Evolutionary conservation across 148 eudicot species (phyloP), one percentile per base, ranked within the genome.

Genomic region (Arbutus unedo): DNA sequence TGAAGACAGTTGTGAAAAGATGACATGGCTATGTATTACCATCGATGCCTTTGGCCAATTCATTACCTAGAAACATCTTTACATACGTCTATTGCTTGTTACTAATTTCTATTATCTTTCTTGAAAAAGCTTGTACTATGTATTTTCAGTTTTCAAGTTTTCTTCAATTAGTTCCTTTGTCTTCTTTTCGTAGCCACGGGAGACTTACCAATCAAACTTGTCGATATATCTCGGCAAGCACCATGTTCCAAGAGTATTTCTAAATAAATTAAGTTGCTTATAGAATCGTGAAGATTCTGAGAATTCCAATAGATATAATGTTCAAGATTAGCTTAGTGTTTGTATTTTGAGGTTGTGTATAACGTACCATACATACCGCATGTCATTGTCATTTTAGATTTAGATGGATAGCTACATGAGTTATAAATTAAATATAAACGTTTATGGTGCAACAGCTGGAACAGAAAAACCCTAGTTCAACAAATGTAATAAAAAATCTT

Each of bases 251-350:
- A 95, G 84, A 89, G 91, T 85, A n/a, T 88, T 95, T 71, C 14
- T 87, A 14, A 97, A 95, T 86, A 95, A 90, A 95, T 86, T 93
- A 90, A 86, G 67, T 95, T 83, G 97, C 97, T 55, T 90, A 70
- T 85, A 84, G 91, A 89, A 92, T 92, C 0, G 98, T 95, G 89
- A 93, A 95, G 84, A 88, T 91, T 49, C 89, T 95, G n/a, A 85
- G 98, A 49, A 82, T 92, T 67, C 98, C 97, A 5, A 91, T 95
- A 2, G 95, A 93, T 87, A 38, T 95, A 43, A 92, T 95, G 84
- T 95, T 93, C 78, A 77, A 88, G 97, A 93, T 25, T 23, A 10
- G 70, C 70, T 62, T 64, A 2, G 31, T 57, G 4, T 31, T 64
- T 21, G 5, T 71, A 45, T 49, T 11, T 25, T 62, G 45, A 21